A percentile compares a stretch with the other conserved stretches of the same genome.
Evolutionary conservation across 202 grass and related monocot genomes (phyloP).

Genomic region (Schoenoplectus tabernaemontani): DNA sequence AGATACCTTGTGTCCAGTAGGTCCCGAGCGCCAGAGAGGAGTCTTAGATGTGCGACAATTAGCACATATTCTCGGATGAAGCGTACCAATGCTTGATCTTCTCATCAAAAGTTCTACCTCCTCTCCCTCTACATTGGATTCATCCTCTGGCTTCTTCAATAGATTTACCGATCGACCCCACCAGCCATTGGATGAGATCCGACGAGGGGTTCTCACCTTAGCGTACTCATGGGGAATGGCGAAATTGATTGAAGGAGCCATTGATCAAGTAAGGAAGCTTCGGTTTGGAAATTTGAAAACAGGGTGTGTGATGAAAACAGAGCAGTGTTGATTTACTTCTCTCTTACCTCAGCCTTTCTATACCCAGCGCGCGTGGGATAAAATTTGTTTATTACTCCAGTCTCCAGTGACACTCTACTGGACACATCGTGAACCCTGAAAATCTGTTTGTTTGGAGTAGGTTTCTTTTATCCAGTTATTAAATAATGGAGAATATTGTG

Average conservation of each 20-base stretch:
- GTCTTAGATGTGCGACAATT: constrained; percentile 24
- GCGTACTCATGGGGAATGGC: not conserved
- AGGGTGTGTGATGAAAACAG: no score
- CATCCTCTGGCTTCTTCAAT: not conserved
- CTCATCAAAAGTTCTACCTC: not conserved
- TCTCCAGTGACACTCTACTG: not conserved
- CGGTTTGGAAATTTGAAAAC: no score
- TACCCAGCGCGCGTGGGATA: not conserved
- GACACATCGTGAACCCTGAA: not conserved
- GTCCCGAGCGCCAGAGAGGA: constrained; percentile 13
- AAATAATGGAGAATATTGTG: not conserved
- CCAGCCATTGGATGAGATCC: constrained; percentile 18
- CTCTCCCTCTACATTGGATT: not conserved
- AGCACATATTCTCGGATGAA: not conserved
- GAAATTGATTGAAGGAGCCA: constrained; percentile 19
- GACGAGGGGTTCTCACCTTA: not conserved
- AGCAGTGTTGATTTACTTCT: not conserved
- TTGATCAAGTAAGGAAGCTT: not conserved
- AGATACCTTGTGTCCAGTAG: constrained; percentile 16
- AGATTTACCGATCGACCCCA: not conserved
- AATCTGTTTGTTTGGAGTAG: not conserved
- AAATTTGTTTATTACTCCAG: not conserved
- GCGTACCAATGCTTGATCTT: not conserved
- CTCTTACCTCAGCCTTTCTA: not conserved
- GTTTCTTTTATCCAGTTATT: not conserved